phyloP scores from a whole-genome alignment of 805 yeast species.

The Lipomyces kockii region DNA sequence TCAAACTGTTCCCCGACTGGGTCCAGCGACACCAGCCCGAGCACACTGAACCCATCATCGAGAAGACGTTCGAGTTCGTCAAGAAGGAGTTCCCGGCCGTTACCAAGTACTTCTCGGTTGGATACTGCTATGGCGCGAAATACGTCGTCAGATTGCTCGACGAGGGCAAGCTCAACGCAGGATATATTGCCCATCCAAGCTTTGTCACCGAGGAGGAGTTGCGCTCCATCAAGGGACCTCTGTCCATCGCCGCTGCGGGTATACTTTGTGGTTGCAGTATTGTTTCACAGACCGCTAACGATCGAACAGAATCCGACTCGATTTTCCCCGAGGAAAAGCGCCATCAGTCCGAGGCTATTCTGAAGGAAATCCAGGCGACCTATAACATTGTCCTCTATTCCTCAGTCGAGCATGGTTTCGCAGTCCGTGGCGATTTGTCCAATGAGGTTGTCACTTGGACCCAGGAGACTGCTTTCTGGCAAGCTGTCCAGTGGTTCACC shows the following conservation, averaged over 20 bases:
- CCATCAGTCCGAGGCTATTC: slow-evolving; percentile 60
- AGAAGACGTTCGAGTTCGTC: slow-evolving; percentile 51
- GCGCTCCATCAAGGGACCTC: slow-evolving; percentile 61
- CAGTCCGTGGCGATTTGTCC: slow-evolving; percentile 73
- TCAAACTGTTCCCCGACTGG: slow-evolving; percentile 49
- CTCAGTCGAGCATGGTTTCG: slow-evolving; percentile 74
- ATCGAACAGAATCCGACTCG: slow-evolving; percentile 53
- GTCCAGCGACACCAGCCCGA: slow-evolving; percentile 51
- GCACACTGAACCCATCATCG: slow-evolving; percentile 53
- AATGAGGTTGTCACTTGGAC: slow-evolving; percentile 63
- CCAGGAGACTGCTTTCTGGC: slow-evolving; percentile 62
- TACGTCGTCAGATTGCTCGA: slow-evolving; percentile 56
- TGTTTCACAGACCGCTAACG: background rate
- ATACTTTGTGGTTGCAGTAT: background rate
- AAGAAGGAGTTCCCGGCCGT: slow-evolving; percentile 49
- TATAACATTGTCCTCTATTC: slow-evolving; percentile 66
- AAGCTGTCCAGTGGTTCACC: slow-evolving; percentile 34
- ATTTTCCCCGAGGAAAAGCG: slow-evolving; percentile 68
- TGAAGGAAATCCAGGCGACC: slow-evolving; percentile 56
- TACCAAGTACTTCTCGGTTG: slow-evolving; percentile 55
- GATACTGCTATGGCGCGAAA: slow-evolving; percentile 81
- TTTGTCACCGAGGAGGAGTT: slow-evolving; percentile 68
- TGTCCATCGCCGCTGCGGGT: slow-evolving; percentile 73
- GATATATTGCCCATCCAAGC: slow-evolving; percentile 79
- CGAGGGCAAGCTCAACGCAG: slow-evolving; percentile 48